These are phyloP conservation scores for Salvia sclarea DNA, from an alignment of 305 asterid genomes.

Conservation along the genomic window DNA sequence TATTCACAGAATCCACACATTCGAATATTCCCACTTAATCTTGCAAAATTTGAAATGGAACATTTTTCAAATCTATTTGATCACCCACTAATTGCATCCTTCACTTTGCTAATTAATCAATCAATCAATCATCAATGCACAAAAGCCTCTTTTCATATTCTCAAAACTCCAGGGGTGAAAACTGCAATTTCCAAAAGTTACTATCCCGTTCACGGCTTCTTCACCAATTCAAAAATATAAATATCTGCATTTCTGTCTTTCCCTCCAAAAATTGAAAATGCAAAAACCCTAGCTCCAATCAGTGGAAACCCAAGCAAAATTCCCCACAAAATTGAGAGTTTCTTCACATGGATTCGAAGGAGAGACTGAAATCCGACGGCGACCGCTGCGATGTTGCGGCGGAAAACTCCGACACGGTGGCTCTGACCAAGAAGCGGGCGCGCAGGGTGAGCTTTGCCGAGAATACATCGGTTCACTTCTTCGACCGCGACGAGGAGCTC, in stretches of 20 bases:
- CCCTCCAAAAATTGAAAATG: constrained; percentile 37
- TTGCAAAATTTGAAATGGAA: neutral
- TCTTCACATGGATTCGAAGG: constrained; percentile 49
- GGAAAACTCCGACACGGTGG: constrained; percentile 58
- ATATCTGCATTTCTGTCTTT: constrained; percentile 33
- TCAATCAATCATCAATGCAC: neutral
- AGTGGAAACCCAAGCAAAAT: constrained; percentile 16
- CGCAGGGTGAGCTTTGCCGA: constrained; percentile 99
- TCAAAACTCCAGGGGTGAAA: constrained; percentile 6
- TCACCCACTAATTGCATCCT: neutral
- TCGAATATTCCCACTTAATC: neutral
- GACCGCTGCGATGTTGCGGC: constrained; percentile 38
- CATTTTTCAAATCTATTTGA: neutral
- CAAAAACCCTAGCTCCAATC: constrained; percentile 38
- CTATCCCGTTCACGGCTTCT: too few species aligned
- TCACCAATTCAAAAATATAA: constrained; percentile 7
- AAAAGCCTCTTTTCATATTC: neutral
- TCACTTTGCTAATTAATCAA: neutral
- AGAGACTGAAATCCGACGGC: constrained; percentile 37
- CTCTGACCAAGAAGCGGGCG: constrained; percentile 65
- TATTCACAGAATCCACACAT: too few species aligned
- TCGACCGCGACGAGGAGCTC: constrained; percentile 79
- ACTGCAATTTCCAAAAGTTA: constrained; percentile 10
- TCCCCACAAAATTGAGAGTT: neutral
- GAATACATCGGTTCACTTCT: constrained; percentile 81